Evolutionary conservation across 441 rosid genomes (phyloP), one percentile per base, ranked within the genome.

Genomic region (Melastoma candidum): DNA sequence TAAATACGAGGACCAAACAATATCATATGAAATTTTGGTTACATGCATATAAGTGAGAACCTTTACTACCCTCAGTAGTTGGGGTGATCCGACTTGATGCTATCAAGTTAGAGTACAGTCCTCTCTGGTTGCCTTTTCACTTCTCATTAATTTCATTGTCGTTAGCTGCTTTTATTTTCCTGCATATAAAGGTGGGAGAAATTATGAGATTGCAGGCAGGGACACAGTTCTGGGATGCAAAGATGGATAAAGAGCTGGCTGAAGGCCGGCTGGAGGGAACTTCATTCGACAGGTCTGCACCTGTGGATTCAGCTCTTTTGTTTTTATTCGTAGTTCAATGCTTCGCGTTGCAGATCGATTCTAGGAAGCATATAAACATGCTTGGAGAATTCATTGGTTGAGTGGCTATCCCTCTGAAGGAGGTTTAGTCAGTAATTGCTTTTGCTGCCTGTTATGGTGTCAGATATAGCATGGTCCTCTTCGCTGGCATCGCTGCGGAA

Each of bases 401-500:
- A 7, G 5, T 29, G 36, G 36, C 36, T 29, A 29, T 29, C 36
- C 5, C 36, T 29, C 7, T 29, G 36, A 29, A 29, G 36, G 36
- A 3, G 7, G 36, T 29, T 29, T 29, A 29, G 7, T 29, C 7
- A 3, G 7, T 7, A 29, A 29, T 29, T 3, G 36, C 36, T 29
- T 29, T 29, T 29, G 36, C 3, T 29, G 36, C 36, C 36, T 29
- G 36, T 3, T 29, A 7, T 52, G 46, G 29, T 52, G 24, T 36
- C 76, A 90, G 97, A 80, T 90, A 90, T 68, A 76, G 85, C 77
- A 85, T 87, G 95, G 96, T 90, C 63, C 88, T 87, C 57, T 90
- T 84, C 64, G 96, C 93, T 58, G 97, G 97, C 60, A 90, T 85
- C 69, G 95, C 97, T 59, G 97, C 97, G 44, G 97, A 87, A 71